Base-by-base conservation (phyloP, 2,329 filamentous ascomycete species). In the Diaporthe citrichinensis region DNA sequence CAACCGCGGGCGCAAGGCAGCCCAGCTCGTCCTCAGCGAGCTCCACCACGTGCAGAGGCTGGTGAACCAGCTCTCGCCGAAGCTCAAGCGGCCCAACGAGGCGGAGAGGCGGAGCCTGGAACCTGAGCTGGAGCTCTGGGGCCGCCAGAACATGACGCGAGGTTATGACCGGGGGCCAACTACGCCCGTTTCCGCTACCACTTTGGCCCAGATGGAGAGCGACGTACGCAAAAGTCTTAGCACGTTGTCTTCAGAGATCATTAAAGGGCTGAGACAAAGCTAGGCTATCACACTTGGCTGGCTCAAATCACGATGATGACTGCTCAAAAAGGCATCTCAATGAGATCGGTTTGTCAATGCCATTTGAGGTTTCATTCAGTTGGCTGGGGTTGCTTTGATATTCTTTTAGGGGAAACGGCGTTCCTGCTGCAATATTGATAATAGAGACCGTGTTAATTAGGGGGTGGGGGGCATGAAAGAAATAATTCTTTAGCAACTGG, bases 21-120 rank as follows among this genome's bases (percentile, higher is more conserved):
- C 58, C 36, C 58, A 61, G 36, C 58, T 61, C 14, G 36, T 61
- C 34, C 58, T 61, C 58, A 25, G 58, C n/a, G 58, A 61, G 36
- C 58, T 61, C 6, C 36, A 61, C 36, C 58, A 36, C 14, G 58
- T 61, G 23, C 58, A 61, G 8, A 41, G 36, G 23, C 58, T 61
- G 36, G n/a, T 61, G 1, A 61, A 61, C 36, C 58, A 61, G 23
- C 58, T 41, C 0, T 61, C 58, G 12, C 34, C 58, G 12, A 61
- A 9, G 58, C 58, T 61, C 12, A 61, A 25, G 4, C 23, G 36
- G 39, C 8, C 36, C 36, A 25, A 4, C 5, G 53, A 57, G 9
- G 53, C 4, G n/a, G 59, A 28, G n/a, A 5, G 4, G 9, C n/a
- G 23, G n/a, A 28, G 3, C 7, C 8, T 12, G 15, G 39, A 8